phyloP scores from a whole-genome alignment of 106 monocot genomes.

The Dendrobium chrysotoxum region DNA sequence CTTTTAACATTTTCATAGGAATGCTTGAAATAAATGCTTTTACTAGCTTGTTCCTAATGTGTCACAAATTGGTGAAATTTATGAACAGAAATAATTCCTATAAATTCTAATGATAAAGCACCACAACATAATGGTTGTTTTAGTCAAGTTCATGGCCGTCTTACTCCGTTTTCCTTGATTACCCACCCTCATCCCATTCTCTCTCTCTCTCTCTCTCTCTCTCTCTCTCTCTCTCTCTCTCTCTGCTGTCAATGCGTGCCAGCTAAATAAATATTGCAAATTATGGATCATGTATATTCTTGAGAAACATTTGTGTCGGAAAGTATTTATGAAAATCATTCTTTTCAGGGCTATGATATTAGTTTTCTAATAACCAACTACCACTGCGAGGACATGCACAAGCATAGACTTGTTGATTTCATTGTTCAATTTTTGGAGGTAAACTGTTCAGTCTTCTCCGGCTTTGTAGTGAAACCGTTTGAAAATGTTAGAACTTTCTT shows the following conservation, averaged over 20 bases:
- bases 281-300: not conserved
- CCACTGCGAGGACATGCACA: conserved; percentile 98
- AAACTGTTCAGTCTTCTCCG: not conserved
- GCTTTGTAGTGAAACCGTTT: not conserved
- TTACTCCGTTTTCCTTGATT: not conserved
- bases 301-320: not conserved
- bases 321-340: not conserved
- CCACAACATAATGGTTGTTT: not conserved
- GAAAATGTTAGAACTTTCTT: not conserved
- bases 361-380: conserved; percentile 98
- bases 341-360: conserved; percentile 89
- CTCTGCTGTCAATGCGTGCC: not conserved
- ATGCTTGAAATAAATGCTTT: not conserved
- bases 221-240: not conserved
- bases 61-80: not conserved
- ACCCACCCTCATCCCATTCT: not conserved
- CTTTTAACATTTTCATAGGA: not conserved
- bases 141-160: not conserved
- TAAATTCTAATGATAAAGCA: not conserved
- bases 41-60: not conserved
- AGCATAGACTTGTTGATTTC: conserved; percentile 96
- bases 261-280: not conserved
- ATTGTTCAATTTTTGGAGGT: conserved; percentile 99
- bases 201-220: conserved; percentile 3
- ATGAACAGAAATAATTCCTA: not conserved